Percentiles rank a stretch among this genome's conserved stretches.
Conservation (phyloP, 139 green algal species). For the Micractinium sp. region DNA sequence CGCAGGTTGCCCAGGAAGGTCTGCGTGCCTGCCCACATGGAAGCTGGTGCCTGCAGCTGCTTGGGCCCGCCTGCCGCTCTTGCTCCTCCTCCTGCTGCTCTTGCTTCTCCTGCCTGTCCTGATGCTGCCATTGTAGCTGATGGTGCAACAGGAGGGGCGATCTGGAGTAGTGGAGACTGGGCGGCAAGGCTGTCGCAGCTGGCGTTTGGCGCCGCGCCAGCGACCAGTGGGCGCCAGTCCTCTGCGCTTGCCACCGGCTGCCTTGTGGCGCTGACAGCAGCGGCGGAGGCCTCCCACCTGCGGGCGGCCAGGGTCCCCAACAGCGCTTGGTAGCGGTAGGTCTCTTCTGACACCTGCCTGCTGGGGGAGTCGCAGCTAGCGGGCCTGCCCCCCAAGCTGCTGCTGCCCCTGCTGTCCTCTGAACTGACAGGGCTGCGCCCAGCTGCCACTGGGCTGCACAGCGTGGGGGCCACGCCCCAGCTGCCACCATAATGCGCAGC, state of each 20-base stretch:
- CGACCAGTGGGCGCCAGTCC: not conserved
- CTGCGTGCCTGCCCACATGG: not conserved
- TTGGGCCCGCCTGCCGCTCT: not conserved
- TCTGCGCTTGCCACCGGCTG: not conserved
- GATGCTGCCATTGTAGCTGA: not conserved
- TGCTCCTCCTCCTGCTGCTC: not conserved
- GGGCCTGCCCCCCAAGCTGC: too few species aligned
- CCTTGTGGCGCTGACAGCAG: not conserved
- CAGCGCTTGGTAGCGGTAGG: not conserved
- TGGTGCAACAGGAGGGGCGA: not conserved
- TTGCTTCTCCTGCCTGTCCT: not conserved
- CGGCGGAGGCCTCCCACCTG: not conserved
- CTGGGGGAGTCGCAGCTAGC: not conserved
- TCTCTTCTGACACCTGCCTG: conserved; percentile 1
- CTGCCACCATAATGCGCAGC: not conserved
- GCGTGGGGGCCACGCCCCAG: too few species aligned
- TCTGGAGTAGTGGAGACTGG: not conserved
- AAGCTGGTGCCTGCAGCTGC: not conserved
- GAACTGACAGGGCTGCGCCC: too few species aligned
- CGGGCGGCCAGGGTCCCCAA: not conserved
- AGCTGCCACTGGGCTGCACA: too few species aligned
- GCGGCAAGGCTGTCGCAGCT: not conserved
- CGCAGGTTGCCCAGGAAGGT: not conserved
- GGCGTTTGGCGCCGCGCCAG: not conserved
- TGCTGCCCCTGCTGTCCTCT: too few species aligned